Evolutionary conservation across 495 filamentous ascomycete species (phyloP), one percentile per base, ranked within the genome.

Genomic region (Daldinia childiae): DNA sequence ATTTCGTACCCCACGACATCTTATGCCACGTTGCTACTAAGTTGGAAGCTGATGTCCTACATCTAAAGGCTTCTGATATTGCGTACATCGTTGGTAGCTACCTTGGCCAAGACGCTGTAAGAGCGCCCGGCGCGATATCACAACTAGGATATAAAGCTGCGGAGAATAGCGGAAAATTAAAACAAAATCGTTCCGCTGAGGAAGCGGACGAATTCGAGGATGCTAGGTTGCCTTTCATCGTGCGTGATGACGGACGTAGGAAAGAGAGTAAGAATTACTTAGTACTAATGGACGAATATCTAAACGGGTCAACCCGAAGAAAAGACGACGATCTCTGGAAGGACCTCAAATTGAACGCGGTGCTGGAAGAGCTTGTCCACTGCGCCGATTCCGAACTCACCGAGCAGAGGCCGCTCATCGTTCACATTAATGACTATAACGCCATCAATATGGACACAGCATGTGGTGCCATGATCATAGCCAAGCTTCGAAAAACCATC

Each of bases 391-490:
- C 62, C n/a, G 75, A 77, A 45, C 59, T 71, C 51, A 39, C 57
- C 27, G 67, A 75, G 30, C 62, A 76, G 9, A 73, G 75, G 41
- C 72, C 73, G 48, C 73, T 85, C 1, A 92, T 98, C 64, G 81
- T 99, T 8, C 90, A 93, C 55, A 79, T 98, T 9, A 87, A 90
- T 71, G 94, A 97, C 75, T 93, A 93, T 73, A 87, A 88, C 27
- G 91, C 95, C 48, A 82, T 98, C 12, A 86, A 84, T 69, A 80
- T 82, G 58, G 89, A 91, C 1, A 74, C 82, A 8, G 85, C 89
- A 19, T 90, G 92, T 26, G 68, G 68, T n/a, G 76, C 85, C 0
- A 84, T 82, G 30, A 82, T 95, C 24, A 76, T 98, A 4, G 75
- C 74, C 26, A 87, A 88, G 51, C 79, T 99, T 8, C 88, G 90